phyloP scores from a whole-genome alignment of 2,329 filamentous ascomycete species.

The Fusarium vanettenii region DNA sequence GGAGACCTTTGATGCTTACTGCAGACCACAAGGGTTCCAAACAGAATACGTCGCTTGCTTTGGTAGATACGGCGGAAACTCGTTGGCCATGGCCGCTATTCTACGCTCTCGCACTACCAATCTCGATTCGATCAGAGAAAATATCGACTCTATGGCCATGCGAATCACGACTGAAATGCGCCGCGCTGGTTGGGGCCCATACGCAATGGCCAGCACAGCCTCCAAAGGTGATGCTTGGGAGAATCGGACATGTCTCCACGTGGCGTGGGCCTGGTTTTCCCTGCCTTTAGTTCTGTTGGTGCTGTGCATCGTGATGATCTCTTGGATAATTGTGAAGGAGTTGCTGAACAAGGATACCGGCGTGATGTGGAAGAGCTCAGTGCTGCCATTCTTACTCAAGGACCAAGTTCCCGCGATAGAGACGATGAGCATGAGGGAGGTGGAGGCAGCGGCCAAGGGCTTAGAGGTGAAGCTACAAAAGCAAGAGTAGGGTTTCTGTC shows the following conservation, averaged over 20 bases:
- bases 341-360: background rate
- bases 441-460: background rate
- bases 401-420: background rate
- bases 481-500: background rate
- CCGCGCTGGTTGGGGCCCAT: background rate
- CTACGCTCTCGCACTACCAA: background rate
- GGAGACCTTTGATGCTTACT: background rate
- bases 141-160: conserved; percentile 14
- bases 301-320: background rate
- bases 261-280: conserved; percentile 8
- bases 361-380: conserved; percentile 4
- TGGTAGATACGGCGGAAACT: background rate
- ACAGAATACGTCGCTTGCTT: background rate
- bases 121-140: conserved; percentile 8
- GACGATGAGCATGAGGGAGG: background rate
- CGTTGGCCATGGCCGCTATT: background rate
- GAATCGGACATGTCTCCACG: conserved; percentile 1
- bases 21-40: background rate
- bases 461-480: conserved; percentile 1
- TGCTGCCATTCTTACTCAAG: conserved; percentile 8
- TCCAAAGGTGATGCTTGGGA: background rate
- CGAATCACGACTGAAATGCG: conserved; percentile 10
- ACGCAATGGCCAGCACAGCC: background rate
- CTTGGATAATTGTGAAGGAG: background rate
- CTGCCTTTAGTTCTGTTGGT: background rate